phyloP scores from a whole-genome alignment of 2,329 filamentous ascomycete genomes.

The Pyrenochaeta sp. region DNA sequence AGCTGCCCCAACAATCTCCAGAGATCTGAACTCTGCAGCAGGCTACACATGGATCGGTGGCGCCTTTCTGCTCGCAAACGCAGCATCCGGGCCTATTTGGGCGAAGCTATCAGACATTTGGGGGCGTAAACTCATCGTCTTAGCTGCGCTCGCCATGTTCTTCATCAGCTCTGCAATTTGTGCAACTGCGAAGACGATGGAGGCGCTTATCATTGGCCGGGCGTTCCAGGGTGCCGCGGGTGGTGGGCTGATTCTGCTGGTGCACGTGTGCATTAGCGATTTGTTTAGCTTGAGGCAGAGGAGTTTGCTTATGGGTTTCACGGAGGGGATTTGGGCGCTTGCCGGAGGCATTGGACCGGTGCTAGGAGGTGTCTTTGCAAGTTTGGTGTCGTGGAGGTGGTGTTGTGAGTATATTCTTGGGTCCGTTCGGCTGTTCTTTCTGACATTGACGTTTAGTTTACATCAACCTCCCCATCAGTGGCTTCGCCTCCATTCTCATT shows the following conservation, averaged over 20 bases:
- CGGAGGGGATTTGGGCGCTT: constrained; percentile 63
- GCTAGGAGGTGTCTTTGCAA: constrained; percentile 60
- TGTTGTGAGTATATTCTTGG: constrained; percentile 45
- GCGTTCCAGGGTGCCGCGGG: constrained; percentile 70
- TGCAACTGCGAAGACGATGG: constrained; percentile 63
- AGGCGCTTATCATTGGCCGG: constrained; percentile 67
- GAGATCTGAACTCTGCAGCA: constrained; percentile 68
- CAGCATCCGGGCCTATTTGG: constrained; percentile 74
- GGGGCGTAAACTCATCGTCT: constrained; percentile 63
- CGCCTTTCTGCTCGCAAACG: constrained; percentile 74
- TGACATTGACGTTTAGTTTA: constrained; percentile 49
- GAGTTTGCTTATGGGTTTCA: constrained; percentile 59
- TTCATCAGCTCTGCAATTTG: constrained; percentile 68
- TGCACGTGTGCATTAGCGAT: constrained; percentile 70
- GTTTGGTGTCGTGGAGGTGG: constrained; percentile 60
- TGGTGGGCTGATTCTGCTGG: constrained; percentile 67
- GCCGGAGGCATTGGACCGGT: constrained; percentile 62
- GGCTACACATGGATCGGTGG: constrained; percentile 83
- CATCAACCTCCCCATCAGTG: constrained; percentile 63
- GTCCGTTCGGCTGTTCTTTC: neutral
- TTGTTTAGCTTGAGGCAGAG: constrained; percentile 65
- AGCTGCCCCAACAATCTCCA: constrained; percentile 70
- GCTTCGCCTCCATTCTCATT: constrained; percentile 57
- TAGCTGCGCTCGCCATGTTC: constrained; percentile 63
- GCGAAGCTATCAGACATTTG: constrained; percentile 67